Base-by-base conservation (phyloP, 352 stramenopile species). In the Globisporangium viniferum region DNA sequence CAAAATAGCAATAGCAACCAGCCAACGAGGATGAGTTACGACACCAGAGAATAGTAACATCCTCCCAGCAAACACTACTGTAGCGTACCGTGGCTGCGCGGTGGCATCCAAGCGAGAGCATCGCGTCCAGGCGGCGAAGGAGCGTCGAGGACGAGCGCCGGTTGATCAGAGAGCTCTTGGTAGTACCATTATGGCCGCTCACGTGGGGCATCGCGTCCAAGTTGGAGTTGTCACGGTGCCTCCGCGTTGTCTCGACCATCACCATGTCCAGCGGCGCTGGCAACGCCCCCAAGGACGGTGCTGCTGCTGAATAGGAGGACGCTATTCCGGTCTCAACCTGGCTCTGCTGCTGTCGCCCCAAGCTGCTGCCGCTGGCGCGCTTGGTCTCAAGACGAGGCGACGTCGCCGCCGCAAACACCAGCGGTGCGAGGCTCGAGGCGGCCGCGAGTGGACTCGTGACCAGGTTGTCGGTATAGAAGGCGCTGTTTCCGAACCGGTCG, bases 61-160 rank as follows among this genome's bases (percentile, higher is more conserved):
- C 24, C 24, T 24, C 24, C 24, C 24, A 24, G 24, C 24, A 24
- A 24, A 24, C 24, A 24, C 24, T 24, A 24, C 24, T 24, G 24
- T 24, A 24, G 31, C 55, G n/a, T 48, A 87, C 79, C 61, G 81
- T 86, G 54, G 82, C 82, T 15, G 80, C 81, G 18, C 77, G 77
- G 6, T 76, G 73, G 33, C 79, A 89, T 12, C 76, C 72, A 5
- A 80, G 82, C 0, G 82, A 91, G 62, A 91, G 64, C 31, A 79
- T 78, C 27, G 72, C 68, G 24, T 77, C 69, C 55, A 71, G 29
- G 14, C 48, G 35, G 27, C 58, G 56, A 33, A 74, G 18, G 12
- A 55, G 24, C 61, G 61, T 49, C 14, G 24, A 14, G 2, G 41
- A 46, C 18, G 59, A 65, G 36, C 24, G 22, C 9, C 55, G 55